Conservation (phyloP, 768 basidiomycete genomes). For the Calocybe gangraenosa region DNA sequence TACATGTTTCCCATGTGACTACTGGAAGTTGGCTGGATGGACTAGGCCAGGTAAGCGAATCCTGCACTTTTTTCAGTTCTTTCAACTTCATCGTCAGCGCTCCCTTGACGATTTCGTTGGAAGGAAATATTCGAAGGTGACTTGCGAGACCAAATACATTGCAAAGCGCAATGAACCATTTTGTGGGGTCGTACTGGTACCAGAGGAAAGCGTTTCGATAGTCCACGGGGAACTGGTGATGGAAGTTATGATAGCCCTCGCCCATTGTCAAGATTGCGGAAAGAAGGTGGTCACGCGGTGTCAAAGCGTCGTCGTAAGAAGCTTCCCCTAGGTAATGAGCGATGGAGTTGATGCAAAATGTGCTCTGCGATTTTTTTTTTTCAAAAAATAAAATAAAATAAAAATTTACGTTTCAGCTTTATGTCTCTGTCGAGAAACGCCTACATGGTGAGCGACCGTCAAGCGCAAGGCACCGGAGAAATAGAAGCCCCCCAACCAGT, state of each 20-base stretch:
- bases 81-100: slow-evolving; percentile 82
- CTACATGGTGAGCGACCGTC: slow-evolving; percentile 76
- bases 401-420: too few species aligned
- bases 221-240: slow-evolving; percentile 89
- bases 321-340: slow-evolving; percentile 82
- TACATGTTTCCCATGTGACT: slow-evolving; percentile 79
- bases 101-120: slow-evolving; percentile 84
- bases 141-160: slow-evolving; percentile 66
- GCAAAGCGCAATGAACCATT: slow-evolving; percentile 86
- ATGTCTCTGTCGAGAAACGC: too few species aligned
- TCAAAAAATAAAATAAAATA: too few species aligned
- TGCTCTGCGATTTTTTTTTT: slow-evolving; percentile 46
- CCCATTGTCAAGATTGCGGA: slow-evolving; percentile 84
- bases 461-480: slow-evolving; percentile 71
- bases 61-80: slow-evolving; percentile 59
- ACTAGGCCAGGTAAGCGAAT: slow-evolving; percentile 58
- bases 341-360: slow-evolving; percentile 86
- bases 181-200: slow-evolving; percentile 92
- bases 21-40: slow-evolving; percentile 61
- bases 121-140: slow-evolving; percentile 80
- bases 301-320: slow-evolving; percentile 77
- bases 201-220: slow-evolving; percentile 74
- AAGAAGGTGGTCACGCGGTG: slow-evolving; percentile 73
- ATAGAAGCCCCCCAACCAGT: slow-evolving; percentile 76
- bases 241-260: slow-evolving; percentile 89